Conservation (phyloP, 1,139 yeast genomes). For the Fermentozyma sake region DNA sequence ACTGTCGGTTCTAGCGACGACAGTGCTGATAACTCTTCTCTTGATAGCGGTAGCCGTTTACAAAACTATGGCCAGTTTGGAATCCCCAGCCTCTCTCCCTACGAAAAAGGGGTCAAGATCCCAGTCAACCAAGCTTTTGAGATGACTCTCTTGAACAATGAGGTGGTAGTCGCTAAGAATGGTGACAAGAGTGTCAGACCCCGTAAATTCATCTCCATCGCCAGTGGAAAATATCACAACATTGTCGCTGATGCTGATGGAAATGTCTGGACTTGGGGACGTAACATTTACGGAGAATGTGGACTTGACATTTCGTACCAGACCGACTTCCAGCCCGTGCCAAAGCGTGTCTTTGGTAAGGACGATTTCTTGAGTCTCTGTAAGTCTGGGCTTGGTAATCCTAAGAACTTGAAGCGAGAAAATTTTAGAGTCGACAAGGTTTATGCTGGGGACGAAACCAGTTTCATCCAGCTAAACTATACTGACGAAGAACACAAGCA, state of each 20-base stretch:
- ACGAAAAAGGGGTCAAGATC: constrained; percentile 16
- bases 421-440: constrained; percentile 37
- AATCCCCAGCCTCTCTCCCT: constrained; percentile 65
- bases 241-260: constrained; percentile 62
- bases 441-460: constrained; percentile 65
- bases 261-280: constrained; percentile 78
- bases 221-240: constrained; percentile 73
- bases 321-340: constrained; percentile 66
- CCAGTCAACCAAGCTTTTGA: constrained; percentile 30
- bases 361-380: constrained; percentile 16
- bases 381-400: constrained; percentile 3
- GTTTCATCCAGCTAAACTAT: constrained; percentile 40
- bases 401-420: constrained; percentile 3
- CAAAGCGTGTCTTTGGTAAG: constrained; percentile 45
- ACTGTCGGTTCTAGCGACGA: too few species aligned
- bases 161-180: constrained; percentile 17
- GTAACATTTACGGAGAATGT: constrained; percentile 76
- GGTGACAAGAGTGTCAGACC: constrained; percentile 25
- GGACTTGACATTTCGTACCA: constrained; percentile 66
- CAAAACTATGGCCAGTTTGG: constrained; percentile 79
- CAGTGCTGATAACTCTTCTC: too few species aligned
- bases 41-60: too few species aligned
- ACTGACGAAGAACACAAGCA: constrained; percentile 10
- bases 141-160: constrained; percentile 34
- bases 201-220: constrained; percentile 53